Evolutionary conservation across 371 early-diverging fungal species (phyloP).

Genomic region (Blastocladiella emersonii): DNA sequence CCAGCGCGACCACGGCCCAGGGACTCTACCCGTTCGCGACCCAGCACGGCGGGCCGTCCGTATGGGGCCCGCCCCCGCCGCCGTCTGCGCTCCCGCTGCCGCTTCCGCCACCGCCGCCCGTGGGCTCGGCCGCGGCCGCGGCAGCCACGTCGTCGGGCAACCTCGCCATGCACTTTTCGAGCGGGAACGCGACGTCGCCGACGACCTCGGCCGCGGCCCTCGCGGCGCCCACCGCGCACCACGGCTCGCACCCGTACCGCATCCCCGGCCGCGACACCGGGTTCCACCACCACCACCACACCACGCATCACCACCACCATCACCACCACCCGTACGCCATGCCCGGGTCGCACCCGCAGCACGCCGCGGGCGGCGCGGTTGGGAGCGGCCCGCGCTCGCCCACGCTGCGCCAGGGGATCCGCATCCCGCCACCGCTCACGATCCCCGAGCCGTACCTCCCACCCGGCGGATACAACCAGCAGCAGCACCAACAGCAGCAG

Average conservation of each 20-base stretch:
- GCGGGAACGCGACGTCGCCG: background rate
- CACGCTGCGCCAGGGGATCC: background rate
- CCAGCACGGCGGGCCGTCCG: background rate
- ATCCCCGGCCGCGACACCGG: no score
- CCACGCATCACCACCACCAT: no score
- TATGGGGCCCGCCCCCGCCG: background rate
- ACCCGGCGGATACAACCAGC: background rate
- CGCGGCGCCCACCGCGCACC: background rate
- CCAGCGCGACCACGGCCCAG: no score
- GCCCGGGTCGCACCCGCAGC: no score
- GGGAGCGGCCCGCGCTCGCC: background rate
- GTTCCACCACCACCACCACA: no score
- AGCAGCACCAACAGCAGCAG: background rate
- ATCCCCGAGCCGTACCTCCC: background rate
- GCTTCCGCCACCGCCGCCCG: background rate
- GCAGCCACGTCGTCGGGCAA: background rate
- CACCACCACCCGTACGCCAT: no score
- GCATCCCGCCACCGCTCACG: background rate
- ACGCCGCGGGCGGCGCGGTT: no score
- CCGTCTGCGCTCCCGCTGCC: background rate
- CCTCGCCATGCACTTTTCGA: background rate
- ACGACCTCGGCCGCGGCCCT: background rate
- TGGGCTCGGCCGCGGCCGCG: background rate
- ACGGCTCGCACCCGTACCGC: background rate
- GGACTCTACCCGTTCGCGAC: no score